Evolutionary conservation across 257 asterid genomes (phyloP).

Genomic region (Solanum habrochaites): DNA sequence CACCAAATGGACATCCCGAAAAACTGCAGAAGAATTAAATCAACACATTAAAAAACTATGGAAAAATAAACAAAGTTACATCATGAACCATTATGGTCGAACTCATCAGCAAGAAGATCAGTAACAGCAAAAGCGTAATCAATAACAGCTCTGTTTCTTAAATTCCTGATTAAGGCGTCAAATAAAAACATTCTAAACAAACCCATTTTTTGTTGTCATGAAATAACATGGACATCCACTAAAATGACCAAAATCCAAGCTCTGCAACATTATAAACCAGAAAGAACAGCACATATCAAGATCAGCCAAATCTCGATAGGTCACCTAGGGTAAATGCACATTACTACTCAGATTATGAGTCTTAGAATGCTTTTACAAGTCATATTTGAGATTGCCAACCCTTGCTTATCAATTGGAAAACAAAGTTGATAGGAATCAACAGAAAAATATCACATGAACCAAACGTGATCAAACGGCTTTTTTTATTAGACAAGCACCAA

Average conservation of each 20-base stretch:
- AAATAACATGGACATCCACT: not conserved
- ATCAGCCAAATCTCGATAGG: not conserved
- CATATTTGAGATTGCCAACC: not conserved
- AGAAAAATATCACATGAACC: not conserved
- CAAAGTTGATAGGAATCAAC: not conserved
- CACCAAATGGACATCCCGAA: slow-evolving; percentile 78
- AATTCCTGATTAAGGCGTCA: not conserved
- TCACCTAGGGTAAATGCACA: not conserved
- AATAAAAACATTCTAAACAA: not conserved
- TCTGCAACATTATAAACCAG: not conserved
- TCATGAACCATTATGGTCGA: not conserved
- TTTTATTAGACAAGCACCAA: not conserved
- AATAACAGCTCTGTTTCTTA: not conserved
- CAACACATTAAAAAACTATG: not conserved
- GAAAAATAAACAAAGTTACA: not conserved
- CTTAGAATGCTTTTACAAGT: not conserved
- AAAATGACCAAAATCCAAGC: not conserved
- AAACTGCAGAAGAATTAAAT: slow-evolving; percentile 29
- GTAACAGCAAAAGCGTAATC: not conserved
- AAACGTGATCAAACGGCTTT: not conserved
- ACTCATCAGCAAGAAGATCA: not conserved
- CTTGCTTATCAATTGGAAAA: not conserved
- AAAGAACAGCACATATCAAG: not conserved
- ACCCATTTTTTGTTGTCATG: not conserved
- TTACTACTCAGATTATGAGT: not conserved